These are phyloP conservation scores for sorghum (Sorghum bicolor) DNA, from an alignment of 176 grass and related monocot species.

Conservation along the genomic window DNA sequence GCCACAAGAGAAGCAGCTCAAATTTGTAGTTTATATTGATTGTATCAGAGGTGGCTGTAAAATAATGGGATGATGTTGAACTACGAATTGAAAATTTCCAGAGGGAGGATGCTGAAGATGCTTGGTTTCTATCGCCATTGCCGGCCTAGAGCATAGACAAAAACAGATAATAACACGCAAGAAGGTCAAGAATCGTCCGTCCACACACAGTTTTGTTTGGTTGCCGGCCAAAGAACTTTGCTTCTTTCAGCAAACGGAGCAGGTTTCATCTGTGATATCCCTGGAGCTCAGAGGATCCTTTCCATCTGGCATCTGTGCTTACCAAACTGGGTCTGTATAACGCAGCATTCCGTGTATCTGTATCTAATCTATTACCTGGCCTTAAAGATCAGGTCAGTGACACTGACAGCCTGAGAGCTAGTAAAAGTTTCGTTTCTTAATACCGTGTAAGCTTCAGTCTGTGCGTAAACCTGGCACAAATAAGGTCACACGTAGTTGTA, in stretches of 20 bases:
- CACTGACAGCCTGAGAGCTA: background rate
- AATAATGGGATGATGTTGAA: slow-evolving; percentile 25
- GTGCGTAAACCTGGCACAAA: background rate
- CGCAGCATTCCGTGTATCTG: background rate
- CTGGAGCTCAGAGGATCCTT: slow-evolving; percentile 1
- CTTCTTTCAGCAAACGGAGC: slow-evolving; percentile 19
- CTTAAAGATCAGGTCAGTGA: background rate
- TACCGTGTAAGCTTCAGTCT: background rate
- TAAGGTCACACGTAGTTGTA: background rate
- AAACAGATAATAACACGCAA: background rate
- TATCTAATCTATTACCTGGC: background rate
- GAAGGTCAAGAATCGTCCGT: slow-evolving; percentile 3
- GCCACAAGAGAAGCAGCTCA: slow-evolving; percentile 16
- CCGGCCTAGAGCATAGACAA: slow-evolving; percentile 30
- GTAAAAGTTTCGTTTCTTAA: background rate
- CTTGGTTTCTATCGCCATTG: slow-evolving; percentile 42
- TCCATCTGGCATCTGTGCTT: slow-evolving; percentile 6
- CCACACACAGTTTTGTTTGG: background rate
- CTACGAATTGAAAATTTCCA: background rate
- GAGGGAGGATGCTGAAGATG: background rate
- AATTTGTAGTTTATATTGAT: slow-evolving; percentile 16
- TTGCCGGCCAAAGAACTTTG: background rate
- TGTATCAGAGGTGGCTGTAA: background rate
- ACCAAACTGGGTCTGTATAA: background rate
- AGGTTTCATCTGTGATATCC: slow-evolving; percentile 1